Evolutionary conservation across 225 moss, liverwort and hornwort species (phyloP), one percentile per base, ranked within the genome.

Genomic region (Asterella californica): DNA sequence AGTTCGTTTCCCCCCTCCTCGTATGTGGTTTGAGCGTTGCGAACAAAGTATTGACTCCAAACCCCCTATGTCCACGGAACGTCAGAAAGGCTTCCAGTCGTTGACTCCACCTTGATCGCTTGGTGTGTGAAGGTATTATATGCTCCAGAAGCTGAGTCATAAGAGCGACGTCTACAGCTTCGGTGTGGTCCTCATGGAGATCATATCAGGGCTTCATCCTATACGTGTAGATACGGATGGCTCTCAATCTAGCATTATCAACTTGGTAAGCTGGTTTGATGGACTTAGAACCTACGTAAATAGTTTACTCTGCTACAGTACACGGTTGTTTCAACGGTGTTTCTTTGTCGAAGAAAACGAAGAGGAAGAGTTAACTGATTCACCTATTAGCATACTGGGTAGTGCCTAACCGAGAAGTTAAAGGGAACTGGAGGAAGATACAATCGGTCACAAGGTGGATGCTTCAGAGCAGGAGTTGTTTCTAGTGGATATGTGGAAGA

Each of bases 131-230:
- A 82, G 82, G 71, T 82, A 82, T 61, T 82, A 30, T 32, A 55
- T 37, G 50, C 36, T 30, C 33, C 82, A 77, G 2, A 76, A 59
- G 69, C 55, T 82, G 78, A 82, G 53, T n/a, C 42, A 62, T 18
- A 78, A 83, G 52, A 83, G 83, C 27, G 83, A 83, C 50, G 83
- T 83, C 50, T 83, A 83, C 61, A 83, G 83, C 69, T 83, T 83
- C 38, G 78, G 78, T 25, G 61, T 83, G 18, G 59, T 79, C 2
- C 78, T 83, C 19, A 46, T 73, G 60, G 83, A 83, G 72, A 71
- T 83, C 30, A 76, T 76, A 34, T 36, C 76, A 6, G 76, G 76
- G 10, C 36, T 59, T 2, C 34, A 10, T 19, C 76, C 76, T 4
- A 24, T 76, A 25, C 15, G 15, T 5, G 76, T 45, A 1, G 15